Base-by-base conservation (phyloP, 2,329 filamentous ascomycete genomes). In the Biscogniauxia sp. region DNA sequence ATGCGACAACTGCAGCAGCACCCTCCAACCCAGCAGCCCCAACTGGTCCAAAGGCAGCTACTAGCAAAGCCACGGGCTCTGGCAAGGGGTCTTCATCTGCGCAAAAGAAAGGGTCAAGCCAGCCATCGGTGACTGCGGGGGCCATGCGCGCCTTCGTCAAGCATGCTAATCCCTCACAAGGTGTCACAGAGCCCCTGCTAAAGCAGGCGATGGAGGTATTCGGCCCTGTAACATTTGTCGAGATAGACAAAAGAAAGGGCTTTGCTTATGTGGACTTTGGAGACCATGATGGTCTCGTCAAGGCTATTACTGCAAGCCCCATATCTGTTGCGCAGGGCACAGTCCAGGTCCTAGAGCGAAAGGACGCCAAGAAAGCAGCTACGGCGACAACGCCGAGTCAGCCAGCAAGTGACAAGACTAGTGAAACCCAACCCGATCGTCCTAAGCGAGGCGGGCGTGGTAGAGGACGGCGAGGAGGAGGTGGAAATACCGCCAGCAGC, bases 211-310 rank as follows among this genome's bases (percentile, higher is more conserved):
- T 98, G 72, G 83, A 88, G 52, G 76, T 78, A 0, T 96, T 92
- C 68, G 94, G 94, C 1, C 75, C 84, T 1, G 85, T 97, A 53
- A 85, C 85, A 0, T 89, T 87, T 66, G 91, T 97, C 19, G 94
- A 97, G 69, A 94, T 98, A 57, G 94, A 98, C 73, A 93, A 93
- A 75, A 90, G 93, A 70, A 97, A 97, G 75, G 93, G 93, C 0
- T 96, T 97, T 70, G 94, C 93, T 2, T 97, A 97, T 73, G 89
- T 96, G 49, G 91, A 97, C 64, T 98, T 97, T 77, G 84, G 85
- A 9, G 88, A 92, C 20, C 83, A 88, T 0, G 86, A 88, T 8
- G 83, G 84, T 9, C 80, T 98, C 25, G 85, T 85, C 68, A 92
- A 91, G 70, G 94, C 94, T 5, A 87, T 97, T 71, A 84, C 87